Conservation (phyloP, 78 protist species). For the Dictyostelium purpureum region DNA sequence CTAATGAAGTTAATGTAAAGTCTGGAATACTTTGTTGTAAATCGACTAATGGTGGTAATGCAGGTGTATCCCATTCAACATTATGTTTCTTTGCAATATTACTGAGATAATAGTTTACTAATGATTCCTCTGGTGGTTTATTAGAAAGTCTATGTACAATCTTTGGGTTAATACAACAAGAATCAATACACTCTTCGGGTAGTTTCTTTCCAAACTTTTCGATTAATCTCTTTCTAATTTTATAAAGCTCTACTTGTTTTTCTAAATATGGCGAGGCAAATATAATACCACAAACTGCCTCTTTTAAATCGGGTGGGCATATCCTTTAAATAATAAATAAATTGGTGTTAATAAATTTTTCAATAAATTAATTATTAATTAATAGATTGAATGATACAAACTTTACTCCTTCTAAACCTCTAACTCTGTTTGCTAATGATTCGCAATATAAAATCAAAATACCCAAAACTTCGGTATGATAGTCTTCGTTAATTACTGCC, state of each 20-base stretch:
- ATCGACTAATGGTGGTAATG: conserved; percentile 66
- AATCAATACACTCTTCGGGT: conserved; percentile 79
- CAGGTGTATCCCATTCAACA: conserved; percentile 64
- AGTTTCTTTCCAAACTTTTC: conserved; percentile 78
- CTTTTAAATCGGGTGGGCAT: conserved; percentile 80
- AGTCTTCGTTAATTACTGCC: conserved; percentile 74
- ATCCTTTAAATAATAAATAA: background rate
- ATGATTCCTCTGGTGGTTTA: conserved; percentile 77
- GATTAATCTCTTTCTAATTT: conserved; percentile 72
- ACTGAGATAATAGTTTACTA: conserved; percentile 52
- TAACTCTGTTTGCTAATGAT: conserved; percentile 48
- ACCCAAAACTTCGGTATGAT: conserved; percentile 71
- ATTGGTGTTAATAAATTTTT: background rate
- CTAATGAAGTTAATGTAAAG: conserved; percentile 29
- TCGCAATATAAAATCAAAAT: conserved; percentile 69
- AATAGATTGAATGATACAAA: background rate
- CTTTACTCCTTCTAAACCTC: conserved; percentile 72
- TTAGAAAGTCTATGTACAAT: conserved; percentile 67
- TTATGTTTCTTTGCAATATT: conserved; percentile 75
- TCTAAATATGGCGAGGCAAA: conserved; percentile 82
- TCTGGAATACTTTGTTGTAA: conserved; percentile 74
- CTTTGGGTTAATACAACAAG: conserved; percentile 78
- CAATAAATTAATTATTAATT: no score
- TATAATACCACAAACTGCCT: conserved; percentile 74
- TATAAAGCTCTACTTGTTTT: conserved; percentile 69